Evolutionary conservation across 345 rosid species (phyloP).

Genomic region (Eucalyptus pauciflora): DNA sequence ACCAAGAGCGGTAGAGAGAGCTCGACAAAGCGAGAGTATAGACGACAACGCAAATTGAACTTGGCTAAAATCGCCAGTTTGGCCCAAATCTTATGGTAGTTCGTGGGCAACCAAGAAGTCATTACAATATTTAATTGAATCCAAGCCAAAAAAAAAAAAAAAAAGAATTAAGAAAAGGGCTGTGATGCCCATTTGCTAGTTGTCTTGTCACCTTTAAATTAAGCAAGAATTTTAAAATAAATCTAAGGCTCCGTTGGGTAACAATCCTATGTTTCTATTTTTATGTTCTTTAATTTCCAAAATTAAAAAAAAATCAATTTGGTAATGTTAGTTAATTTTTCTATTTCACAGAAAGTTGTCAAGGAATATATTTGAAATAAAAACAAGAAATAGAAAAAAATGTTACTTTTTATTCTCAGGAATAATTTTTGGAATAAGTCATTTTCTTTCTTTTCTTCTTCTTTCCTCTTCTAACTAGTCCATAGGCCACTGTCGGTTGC

Average conservation of each 20-base stretch:
- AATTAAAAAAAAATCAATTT: too few species aligned
- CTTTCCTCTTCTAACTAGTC: too few species aligned
- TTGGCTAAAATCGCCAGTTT: background rate
- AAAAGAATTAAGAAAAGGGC: background rate
- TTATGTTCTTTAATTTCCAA: too few species aligned
- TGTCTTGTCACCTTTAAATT: background rate
- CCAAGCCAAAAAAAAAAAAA: background rate
- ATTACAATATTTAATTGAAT: background rate
- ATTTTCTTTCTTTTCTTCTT: too few species aligned
- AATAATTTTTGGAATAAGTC: too few species aligned
- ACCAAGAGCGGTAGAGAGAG: too few species aligned
- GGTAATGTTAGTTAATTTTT: accelerated
- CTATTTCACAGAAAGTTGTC: too few species aligned
- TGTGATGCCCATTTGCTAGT: background rate
- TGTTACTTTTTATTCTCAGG: accelerated
- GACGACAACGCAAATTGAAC: too few species aligned
- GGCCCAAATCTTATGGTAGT: background rate
- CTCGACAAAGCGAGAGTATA: too few species aligned
- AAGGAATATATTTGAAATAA: too few species aligned
- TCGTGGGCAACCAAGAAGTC: background rate
- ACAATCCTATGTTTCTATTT: too few species aligned
- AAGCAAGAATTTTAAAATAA: background rate
- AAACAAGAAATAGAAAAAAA: too few species aligned
- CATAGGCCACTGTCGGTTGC: accelerated
- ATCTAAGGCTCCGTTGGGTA: background rate